Evolutionary conservation across 441 rosid genomes (phyloP).

Genomic region (Lepidium campestre): DNA sequence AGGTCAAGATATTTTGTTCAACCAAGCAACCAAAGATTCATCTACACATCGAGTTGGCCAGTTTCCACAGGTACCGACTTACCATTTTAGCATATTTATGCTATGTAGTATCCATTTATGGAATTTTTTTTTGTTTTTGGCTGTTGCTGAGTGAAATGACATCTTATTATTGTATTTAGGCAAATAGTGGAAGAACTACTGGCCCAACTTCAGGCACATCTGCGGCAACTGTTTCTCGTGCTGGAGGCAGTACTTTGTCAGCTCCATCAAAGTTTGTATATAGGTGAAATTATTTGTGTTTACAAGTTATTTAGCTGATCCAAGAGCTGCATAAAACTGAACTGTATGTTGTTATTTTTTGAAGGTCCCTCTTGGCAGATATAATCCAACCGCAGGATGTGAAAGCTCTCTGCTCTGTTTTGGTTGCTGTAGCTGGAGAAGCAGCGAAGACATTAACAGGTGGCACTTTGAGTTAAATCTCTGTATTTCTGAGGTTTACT

Average conservation of each 20-base stretch:
- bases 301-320: neutral
- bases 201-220: constrained; percentile 46
- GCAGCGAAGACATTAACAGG: constrained; percentile 82
- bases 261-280: constrained; percentile 75
- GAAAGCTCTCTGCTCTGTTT: constrained; percentile 94
- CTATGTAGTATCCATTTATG: neutral
- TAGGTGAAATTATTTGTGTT: constrained; percentile 46
- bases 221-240: constrained; percentile 50
- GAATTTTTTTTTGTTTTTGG: neutral
- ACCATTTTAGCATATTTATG: constrained; percentile 4
- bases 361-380: constrained; percentile 94
- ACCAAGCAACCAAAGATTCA: constrained; percentile 52
- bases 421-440: constrained; percentile 74
- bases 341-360: constrained; percentile 19
- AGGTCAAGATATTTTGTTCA: constrained; percentile 72
- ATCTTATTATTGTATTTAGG: constrained; percentile 29
- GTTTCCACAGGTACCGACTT: constrained; percentile 60
- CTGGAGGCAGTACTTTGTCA: constrained; percentile 33
- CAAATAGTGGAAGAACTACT: constrained; percentile 46
- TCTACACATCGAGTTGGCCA: constrained; percentile 56
- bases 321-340: constrained; percentile 33
- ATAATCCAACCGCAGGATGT: constrained; percentile 88
- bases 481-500: neutral
- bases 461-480: constrained; percentile 17
- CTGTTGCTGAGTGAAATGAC: neutral